phyloP scores from a whole-genome alignment of 495 filamentous ascomycete species.

The Halenospora varia region DNA sequence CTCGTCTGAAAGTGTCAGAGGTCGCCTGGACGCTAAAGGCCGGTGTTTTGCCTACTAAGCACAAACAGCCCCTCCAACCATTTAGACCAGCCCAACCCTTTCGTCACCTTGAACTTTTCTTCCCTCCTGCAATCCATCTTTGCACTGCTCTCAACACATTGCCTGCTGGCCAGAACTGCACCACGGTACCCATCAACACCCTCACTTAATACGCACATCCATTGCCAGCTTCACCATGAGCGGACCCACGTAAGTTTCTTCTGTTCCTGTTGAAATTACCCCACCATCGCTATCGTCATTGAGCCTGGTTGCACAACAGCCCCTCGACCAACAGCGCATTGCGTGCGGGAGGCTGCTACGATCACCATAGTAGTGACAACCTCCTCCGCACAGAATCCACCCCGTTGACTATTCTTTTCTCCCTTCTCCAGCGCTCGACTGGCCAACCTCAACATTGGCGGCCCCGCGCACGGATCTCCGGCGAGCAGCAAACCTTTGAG shows the following conservation, averaged over 20 bases:
- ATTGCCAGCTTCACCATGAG: slow-evolving; percentile 17
- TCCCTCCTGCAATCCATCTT: slow-evolving; percentile 26
- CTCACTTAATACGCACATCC: not conserved
- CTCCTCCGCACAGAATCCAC: slow-evolving; percentile 2
- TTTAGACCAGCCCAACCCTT: slow-evolving; percentile 13
- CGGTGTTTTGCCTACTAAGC: slow-evolving; percentile 12
- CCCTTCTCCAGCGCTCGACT: slow-evolving; percentile 78
- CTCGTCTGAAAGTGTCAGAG: not conserved
- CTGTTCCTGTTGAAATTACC: slow-evolving; percentile 13
- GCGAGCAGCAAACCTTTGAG: not conserved
- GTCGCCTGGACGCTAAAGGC: not conserved
- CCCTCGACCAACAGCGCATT: not conserved
- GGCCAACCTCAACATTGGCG: slow-evolving; percentile 76
- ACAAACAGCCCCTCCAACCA: slow-evolving; percentile 12
- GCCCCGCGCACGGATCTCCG: slow-evolving; percentile 9
- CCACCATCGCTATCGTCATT: slow-evolving; percentile 24
- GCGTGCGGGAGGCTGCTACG: not conserved
- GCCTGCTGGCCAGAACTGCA: slow-evolving; percentile 7
- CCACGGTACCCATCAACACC: slow-evolving; percentile 15
- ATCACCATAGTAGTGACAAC: not conserved
- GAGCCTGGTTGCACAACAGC: not conserved
- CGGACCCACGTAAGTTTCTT: slow-evolving; percentile 24
- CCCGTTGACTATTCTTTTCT: slow-evolving; percentile 12
- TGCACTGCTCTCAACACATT: slow-evolving; percentile 12
- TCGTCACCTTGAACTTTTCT: slow-evolving; percentile 22